phyloP scores from a whole-genome alignment of 495 filamentous ascomycete genomes.

The Evansstolkia leycettana region DNA sequence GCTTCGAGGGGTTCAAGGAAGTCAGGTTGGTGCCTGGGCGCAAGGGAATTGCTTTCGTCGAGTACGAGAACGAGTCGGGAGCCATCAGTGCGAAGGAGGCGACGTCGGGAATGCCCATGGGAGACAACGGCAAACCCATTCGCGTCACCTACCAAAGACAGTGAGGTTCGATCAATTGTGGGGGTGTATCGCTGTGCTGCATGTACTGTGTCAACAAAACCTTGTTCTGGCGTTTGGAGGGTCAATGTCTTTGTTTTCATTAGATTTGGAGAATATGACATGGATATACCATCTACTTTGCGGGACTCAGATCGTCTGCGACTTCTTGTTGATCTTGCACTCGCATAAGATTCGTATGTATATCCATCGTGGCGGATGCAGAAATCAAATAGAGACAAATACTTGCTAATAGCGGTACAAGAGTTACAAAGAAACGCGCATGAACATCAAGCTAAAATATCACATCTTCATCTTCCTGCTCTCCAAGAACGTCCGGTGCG shows the following conservation, averaged over 20 bases:
- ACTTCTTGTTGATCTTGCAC: too few species aligned
- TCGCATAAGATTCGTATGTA: too few species aligned
- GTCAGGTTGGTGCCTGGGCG: slow-evolving; percentile 79
- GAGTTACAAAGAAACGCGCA: slow-evolving; percentile 2
- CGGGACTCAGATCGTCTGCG: too few species aligned
- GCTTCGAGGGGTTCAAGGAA: slow-evolving; percentile 91
- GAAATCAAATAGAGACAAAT: slow-evolving; percentile 7
- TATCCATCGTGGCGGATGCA: too few species aligned
- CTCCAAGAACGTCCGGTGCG: slow-evolving; percentile 60
- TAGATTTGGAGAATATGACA: slow-evolving; percentile 1
- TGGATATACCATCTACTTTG: background rate
- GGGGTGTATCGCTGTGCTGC: too few species aligned
- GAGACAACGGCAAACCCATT: slow-evolving; percentile 51
- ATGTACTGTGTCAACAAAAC: background rate
- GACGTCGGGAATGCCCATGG: slow-evolving; percentile 79
- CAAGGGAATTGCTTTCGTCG: slow-evolving; percentile 87
- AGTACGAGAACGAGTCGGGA: slow-evolving; percentile 82
- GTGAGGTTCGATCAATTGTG: too few species aligned
- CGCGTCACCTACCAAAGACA: slow-evolving; percentile 92
- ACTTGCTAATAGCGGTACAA: slow-evolving; percentile 4
- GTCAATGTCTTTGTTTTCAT: slow-evolving; percentile 2
- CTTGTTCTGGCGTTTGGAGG: slow-evolving; percentile 25
- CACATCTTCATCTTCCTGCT: slow-evolving; percentile 83
- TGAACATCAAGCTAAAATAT: slow-evolving; percentile 57
- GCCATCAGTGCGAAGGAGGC: slow-evolving; percentile 94